These are phyloP conservation scores for Trichophyton rubrum DNA, from an alignment of 2,329 filamentous ascomycete species.

Conservation along the genomic window DNA sequence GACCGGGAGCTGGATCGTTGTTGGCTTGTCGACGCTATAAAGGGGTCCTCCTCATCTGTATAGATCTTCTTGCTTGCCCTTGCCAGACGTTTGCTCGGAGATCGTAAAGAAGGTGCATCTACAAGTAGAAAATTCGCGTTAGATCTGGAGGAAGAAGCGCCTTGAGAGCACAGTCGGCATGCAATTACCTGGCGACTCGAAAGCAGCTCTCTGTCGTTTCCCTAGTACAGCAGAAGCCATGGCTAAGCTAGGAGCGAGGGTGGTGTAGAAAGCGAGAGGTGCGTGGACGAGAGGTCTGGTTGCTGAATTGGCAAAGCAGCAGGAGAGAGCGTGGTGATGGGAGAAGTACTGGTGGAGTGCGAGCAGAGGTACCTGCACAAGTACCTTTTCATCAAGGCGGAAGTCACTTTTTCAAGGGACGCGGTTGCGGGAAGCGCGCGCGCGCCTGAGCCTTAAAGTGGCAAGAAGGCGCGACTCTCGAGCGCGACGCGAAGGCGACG, in stretches of 20 bases:
- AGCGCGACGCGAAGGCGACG: slow-evolving; percentile 13
- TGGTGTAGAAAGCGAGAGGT: slow-evolving; percentile 11
- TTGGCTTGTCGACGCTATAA: slow-evolving; percentile 20
- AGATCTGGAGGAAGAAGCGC: slow-evolving; percentile 11
- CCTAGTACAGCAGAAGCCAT: slow-evolving; percentile 26
- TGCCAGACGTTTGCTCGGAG: slow-evolving; percentile 37
- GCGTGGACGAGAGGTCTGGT: slow-evolving; percentile 15
- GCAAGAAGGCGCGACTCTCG: slow-evolving; percentile 5
- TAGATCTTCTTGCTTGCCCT: slow-evolving; percentile 31
- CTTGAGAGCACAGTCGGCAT: slow-evolving; percentile 3
- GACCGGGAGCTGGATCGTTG: slow-evolving; percentile 28
- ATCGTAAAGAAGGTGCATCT: slow-evolving; percentile 22
- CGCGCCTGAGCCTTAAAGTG: slow-evolving; percentile 9
- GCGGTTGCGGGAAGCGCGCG: not conserved
- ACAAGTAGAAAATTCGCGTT: slow-evolving; percentile 8
- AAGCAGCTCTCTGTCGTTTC: slow-evolving; percentile 11
- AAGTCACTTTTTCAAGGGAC: not conserved
- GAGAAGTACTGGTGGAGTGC: slow-evolving; percentile 12
- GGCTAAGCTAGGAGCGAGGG: slow-evolving; percentile 11
- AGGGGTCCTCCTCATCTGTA: slow-evolving; percentile 20
- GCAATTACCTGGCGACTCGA: slow-evolving; percentile 31
- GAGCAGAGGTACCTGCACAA: slow-evolving; percentile 11
- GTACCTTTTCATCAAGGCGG: slow-evolving; percentile 15
- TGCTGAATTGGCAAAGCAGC: slow-evolving; percentile 15
- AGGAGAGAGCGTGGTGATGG: slow-evolving; percentile 13